A percentile compares a stretch with the other conserved stretches of the same genome.
Conservation (phyloP, 78 protist genomes). For the Dictyostelium intermedium region DNA sequence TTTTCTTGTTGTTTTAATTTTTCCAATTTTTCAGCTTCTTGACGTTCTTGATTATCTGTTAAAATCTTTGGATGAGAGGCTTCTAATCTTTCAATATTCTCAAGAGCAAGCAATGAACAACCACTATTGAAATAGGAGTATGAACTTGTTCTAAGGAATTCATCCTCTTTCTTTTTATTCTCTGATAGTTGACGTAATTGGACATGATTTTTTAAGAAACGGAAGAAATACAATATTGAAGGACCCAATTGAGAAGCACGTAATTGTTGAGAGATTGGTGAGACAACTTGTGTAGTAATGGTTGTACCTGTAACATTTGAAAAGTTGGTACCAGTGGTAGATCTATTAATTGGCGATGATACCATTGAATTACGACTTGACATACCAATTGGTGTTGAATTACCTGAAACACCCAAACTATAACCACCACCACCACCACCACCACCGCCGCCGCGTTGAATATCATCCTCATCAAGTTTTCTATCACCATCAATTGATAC, state of each 20-base stretch:
- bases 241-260: constrained; percentile 52
- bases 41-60: constrained; percentile 9
- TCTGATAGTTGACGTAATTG: constrained; percentile 19
- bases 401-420: background rate
- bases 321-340: background rate
- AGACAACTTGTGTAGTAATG: background rate
- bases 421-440: background rate
- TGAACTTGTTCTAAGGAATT: constrained; percentile 42
- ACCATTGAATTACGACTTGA: background rate
- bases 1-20: background rate
- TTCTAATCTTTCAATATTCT: constrained; percentile 16
- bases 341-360: background rate
- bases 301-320: background rate
- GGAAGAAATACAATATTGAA: constrained; percentile 30
- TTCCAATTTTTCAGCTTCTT: background rate
- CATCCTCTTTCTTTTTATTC: constrained; percentile 45
- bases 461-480: constrained; percentile 13
- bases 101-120: constrained; percentile 36
- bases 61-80: constrained; percentile 2
- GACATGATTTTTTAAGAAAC: constrained; percentile 40
- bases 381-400: background rate
- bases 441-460: too few species aligned
- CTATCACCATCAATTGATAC: background rate
- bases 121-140: constrained; percentile 57
- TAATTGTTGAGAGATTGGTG: constrained; percentile 11